phyloP scores from a whole-genome alignment of 176 grass and related monocot species.

The Dactylis glomerata region DNA sequence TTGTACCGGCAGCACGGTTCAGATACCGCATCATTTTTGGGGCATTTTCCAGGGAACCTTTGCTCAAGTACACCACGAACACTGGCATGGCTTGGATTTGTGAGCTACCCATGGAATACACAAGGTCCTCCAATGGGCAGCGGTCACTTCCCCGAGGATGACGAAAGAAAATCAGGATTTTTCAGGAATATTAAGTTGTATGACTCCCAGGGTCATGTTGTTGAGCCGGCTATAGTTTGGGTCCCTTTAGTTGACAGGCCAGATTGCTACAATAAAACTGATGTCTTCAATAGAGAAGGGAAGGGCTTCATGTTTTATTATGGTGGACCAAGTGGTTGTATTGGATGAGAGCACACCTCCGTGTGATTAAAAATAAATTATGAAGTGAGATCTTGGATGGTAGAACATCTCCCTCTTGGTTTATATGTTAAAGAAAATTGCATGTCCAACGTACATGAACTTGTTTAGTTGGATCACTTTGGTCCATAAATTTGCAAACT shows the following conservation, averaged over 20 bases:
- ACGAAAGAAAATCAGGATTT: background rate
- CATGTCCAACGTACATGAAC: background rate
- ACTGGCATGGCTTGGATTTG: constrained; percentile 5
- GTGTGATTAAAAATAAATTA: background rate
- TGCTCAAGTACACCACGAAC: background rate
- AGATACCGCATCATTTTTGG: constrained; percentile 7
- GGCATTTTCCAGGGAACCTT: constrained; percentile 23
- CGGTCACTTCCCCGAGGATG: background rate
- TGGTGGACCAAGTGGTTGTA: background rate
- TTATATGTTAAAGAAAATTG: background rate
- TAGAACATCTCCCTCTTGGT: background rate
- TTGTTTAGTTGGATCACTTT: background rate
- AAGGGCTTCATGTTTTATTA: background rate
- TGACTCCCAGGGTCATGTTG: background rate
- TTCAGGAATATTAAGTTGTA: background rate
- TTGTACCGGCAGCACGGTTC: constrained; percentile 33
- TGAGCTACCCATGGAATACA: background rate
- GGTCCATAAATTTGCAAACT: too few species aligned
- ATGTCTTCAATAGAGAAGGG: background rate
- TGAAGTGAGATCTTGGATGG: background rate
- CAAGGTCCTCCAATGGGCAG: background rate
- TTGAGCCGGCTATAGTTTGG: background rate
- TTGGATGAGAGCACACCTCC: background rate
- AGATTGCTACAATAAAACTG: background rate
- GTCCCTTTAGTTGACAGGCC: background rate